Evolutionary conservation across 208 protist genomes (phyloP), one percentile per base, ranked within the genome.

Genomic region (Leishmania arabica): DNA sequence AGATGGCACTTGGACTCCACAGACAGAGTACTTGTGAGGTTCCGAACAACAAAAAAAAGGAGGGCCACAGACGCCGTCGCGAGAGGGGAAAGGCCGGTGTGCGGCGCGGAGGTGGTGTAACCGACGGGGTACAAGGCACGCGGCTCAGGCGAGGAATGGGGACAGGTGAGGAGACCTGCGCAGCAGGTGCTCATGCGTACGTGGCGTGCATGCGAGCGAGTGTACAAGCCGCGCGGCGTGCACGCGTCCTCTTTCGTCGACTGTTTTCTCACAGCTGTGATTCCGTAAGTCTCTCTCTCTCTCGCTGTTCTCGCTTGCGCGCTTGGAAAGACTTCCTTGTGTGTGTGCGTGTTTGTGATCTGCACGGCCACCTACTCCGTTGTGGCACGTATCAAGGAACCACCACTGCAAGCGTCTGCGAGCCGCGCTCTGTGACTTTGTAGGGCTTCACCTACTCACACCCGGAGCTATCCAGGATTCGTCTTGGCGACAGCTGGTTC

Each of bases 1-100:
- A 8, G 94, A 97, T 71, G 94, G 94, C n/a, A 88, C 83, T 31
- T 97, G 94, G 94, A 95, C 94, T 40, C 92, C 94, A 0, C 86
- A 91, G 49, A 69, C 90, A 9, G 94, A 97, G 84, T 93, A 89
- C 69, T 24, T 96, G 53, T 95, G 40, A 58, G 21, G 21, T 7
- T 6, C 4, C 8, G 47, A 56, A 42, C 58, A 27, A 75, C 40
- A 40, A 47, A 19, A 40, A n/a, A 1, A 19, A 58, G 64, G 64
- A 75, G 64, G 64, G 37, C 45, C 17, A 42, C 47, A 40, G 42
- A 15, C 4, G 70, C 47, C 24, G 70, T 40, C 13, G 24, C 70
- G 31, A 40, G 47, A 40, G 1, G 40, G 21, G 27, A 68, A 1
- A 34, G 15, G 64, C 11, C 24, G 34, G 15, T 19, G 31, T 34